Evolutionary conservation across 768 basidiomycete genomes (phyloP), one percentile per base, ranked within the genome.

Genomic region (Macrolepiota fuliginosa): DNA sequence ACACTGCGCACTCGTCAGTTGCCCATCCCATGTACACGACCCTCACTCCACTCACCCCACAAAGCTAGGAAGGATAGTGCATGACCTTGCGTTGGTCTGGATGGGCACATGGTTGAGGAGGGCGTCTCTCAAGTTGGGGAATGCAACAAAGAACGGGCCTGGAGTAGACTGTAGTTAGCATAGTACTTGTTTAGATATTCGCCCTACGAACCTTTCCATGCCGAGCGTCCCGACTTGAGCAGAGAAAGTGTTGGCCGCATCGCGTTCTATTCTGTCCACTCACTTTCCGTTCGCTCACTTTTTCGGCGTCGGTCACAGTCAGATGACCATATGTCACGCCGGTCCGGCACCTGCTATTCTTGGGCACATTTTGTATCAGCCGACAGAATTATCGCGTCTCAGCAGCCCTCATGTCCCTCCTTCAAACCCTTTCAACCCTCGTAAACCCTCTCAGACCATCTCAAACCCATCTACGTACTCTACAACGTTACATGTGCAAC

Each of bases 61-160:
- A 67, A 96, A 98, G 67, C 93, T 95, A 0, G 96, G 96, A 1
- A 99, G 80, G 71, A 99, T 90, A 9, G 96, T 97, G 67, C 95
- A 98, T 11, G 91, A 79, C 62, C 96, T 79, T 1, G 93, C 93
- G 62, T 93, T 83, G 0, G 96, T 99, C 68, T 85, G 84, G 69
- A 99, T 94, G 0, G 94, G 86, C n/a, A 85, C 80, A 73, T 92
- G 92, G 73, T 88, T 88, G 62, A 86, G 78, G 59, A 93, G 76
- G 2, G 96, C 90, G 45, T 95, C 86, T 32, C 86, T 83, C 61
- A 98, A 79, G 68, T 92, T 91, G 2, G 94, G 92, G 76, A 98
- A 98, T 19, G 94, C 85, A 54, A 95, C 90, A 69, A 98, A 98
- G 74, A 87, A 97, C 12, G 96, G 96, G 4, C 96, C 96, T 98